Percentiles rank a stretch among this genome's conserved stretches.
These are phyloP conservation scores for Stachybotrys elegans DNA, from an alignment of 2,329 filamentous ascomycete species.

Conservation along the genomic window DNA sequence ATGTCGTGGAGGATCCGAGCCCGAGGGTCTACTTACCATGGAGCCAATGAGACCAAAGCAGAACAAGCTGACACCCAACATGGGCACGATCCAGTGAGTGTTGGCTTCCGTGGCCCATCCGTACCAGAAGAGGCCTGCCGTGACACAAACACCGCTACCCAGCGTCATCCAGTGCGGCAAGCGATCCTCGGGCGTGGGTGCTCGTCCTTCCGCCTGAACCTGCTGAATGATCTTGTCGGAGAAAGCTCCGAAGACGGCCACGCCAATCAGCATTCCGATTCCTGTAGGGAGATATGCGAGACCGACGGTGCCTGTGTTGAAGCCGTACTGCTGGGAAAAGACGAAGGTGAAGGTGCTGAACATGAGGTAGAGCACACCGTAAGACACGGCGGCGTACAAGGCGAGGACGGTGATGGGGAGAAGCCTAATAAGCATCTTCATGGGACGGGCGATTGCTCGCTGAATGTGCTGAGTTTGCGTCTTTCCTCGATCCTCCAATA, in stretches of 20 bases:
- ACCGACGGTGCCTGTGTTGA: slow-evolving; percentile 44
- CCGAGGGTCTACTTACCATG: slow-evolving; percentile 23
- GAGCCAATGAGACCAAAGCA: slow-evolving; percentile 36
- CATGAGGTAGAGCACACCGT: slow-evolving; percentile 56
- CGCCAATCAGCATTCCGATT: slow-evolving; percentile 20
- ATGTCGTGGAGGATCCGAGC: not conserved
- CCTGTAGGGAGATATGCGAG: slow-evolving; percentile 21
- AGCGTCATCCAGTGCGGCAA: slow-evolving; percentile 20
- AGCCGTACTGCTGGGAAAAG: slow-evolving; percentile 57
- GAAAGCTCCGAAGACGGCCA: slow-evolving; percentile 16
- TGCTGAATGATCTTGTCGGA: slow-evolving; percentile 21
- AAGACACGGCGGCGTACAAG: slow-evolving; percentile 59
- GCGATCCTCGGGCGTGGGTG: slow-evolving; percentile 20
- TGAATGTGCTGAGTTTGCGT: slow-evolving; percentile 26
- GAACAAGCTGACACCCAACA: slow-evolving; percentile 37
- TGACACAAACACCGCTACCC: slow-evolving; percentile 18
- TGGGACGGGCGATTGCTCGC: slow-evolving; percentile 57
- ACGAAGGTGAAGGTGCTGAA: slow-evolving; percentile 47
- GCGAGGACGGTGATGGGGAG: slow-evolving; percentile 64
- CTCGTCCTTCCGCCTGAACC: slow-evolving; percentile 13
- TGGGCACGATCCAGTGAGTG: slow-evolving; percentile 24
- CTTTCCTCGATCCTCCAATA: slow-evolving; percentile 11
- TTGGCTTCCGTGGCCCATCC: slow-evolving; percentile 21
- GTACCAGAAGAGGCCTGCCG: slow-evolving; percentile 21
- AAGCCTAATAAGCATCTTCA: slow-evolving; percentile 54